These are phyloP conservation scores for Stenogyne calaminthoides DNA, from an alignment of 305 asterid species.

Conservation along the genomic window DNA sequence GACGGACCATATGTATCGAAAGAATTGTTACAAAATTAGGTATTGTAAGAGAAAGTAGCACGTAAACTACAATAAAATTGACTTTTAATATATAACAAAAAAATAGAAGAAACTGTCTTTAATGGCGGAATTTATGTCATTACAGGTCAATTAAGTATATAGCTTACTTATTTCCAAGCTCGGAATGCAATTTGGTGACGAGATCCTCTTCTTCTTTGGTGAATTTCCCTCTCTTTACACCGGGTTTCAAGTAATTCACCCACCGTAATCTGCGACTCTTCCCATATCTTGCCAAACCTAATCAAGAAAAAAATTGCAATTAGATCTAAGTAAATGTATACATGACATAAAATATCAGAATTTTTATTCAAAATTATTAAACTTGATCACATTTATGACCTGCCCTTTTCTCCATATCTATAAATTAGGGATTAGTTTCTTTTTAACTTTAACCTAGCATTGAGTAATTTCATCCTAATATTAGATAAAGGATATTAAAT, in stretches of 20 bases:
- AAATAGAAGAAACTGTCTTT: too few species aligned
- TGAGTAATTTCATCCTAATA: too few species aligned
- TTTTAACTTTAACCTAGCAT: too few species aligned
- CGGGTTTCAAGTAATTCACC: constrained; percentile 61
- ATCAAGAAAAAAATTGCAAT: not conserved
- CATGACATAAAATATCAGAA: not conserved
- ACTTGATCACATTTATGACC: not conserved
- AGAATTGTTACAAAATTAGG: not conserved
- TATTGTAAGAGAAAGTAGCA: too few species aligned
- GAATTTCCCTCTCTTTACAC: constrained; percentile 48
- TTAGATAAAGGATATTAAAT: too few species aligned
- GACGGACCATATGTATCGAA: constrained; percentile 52
- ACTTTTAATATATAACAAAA: too few species aligned
- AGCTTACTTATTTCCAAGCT: constrained; percentile 53
- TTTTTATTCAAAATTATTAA: not conserved
- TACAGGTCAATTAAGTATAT: not conserved
- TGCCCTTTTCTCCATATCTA: not conserved
- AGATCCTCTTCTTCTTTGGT: constrained; percentile 45
- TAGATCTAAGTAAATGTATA: not conserved
- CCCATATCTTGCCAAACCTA: constrained; percentile 63
- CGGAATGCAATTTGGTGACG: constrained; percentile 36
- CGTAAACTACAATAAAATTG: too few species aligned
- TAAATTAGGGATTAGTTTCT: too few species aligned
- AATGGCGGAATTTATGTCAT: too few species aligned
- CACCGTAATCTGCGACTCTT: constrained; percentile 61